Base-by-base conservation (phyloP, 352 stramenopile species). In the Plasmopara muralis region DNA sequence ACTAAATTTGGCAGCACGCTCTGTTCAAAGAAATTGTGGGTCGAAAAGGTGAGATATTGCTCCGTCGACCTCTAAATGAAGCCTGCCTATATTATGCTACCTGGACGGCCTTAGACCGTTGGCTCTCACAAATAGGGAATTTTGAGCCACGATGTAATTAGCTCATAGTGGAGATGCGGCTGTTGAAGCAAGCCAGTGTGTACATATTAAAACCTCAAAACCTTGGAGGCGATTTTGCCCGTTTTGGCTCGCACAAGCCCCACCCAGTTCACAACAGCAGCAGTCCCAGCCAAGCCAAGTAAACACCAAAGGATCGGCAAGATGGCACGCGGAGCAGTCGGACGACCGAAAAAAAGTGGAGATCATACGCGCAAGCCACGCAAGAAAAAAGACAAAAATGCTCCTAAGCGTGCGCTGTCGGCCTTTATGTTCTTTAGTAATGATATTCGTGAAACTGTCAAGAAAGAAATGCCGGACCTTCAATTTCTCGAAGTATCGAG, bases 371-470 rank as follows among this genome's bases (percentile, higher is more conserved):
- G 80, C 66, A 91, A 91, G 75, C 75, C 77, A 48, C 77, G 81
- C 65, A 83, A 86, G 68, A 96, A 96, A 80, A 95, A 93, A 81
- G 87, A 96, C 67, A 93, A 93, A 64, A 92, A 94, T 64, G 85
- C 80, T 31, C 87, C 87, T 40, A 96, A 96, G 74, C 83, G 85
- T 53, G 78, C 85, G 44, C 73, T 93, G 30, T 94, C 87, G 41
- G 84, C 84, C 49, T 96, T 95, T 62, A 93, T 96, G 82, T 96
- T 95, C 66, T 96, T 93, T 71, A 83, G 66, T 61, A 93, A 91
- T 62, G 79, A 93, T 56, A 91, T 92, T 57, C 85, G 87, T 30
- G 85, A 96, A 40, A 86, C 81, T 43, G 81, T 93, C 47, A 95
- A 96, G 72, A 76, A 68, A 40, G 83, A 93, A 62, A 91, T 91